phyloP scores from a whole-genome alignment of 176 grass and related monocot genomes.

The Oryza meridionalis region DNA sequence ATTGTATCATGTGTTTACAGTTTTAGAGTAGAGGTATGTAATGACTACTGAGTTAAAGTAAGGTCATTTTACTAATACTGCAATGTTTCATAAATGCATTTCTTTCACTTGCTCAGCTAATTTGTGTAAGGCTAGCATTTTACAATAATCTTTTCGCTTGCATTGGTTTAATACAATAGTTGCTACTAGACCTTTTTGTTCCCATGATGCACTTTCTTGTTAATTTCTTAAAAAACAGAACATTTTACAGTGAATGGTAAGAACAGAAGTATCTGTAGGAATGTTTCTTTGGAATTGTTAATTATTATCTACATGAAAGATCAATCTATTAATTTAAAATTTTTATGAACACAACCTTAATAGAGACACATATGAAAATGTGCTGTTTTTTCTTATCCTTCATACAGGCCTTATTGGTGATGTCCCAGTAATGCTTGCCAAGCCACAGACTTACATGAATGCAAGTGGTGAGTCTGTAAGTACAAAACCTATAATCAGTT shows the following conservation, averaged over 20 bases:
- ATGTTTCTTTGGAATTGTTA: background rate
- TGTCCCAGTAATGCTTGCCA: conserved; percentile 81
- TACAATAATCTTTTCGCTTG: background rate
- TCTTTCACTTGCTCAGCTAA: background rate
- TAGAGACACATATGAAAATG: background rate
- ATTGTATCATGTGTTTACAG: background rate
- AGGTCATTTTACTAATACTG: background rate
- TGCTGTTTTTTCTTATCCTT: background rate
- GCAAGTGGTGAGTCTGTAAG: conserved; percentile 99
- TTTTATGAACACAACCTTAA: background rate
- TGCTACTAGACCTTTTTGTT: background rate
- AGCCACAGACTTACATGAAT: conserved; percentile 96
- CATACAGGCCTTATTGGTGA: conserved; percentile 75
- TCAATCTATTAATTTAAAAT: background rate
- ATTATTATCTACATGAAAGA: conserved; percentile 1
- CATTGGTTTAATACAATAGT: background rate
- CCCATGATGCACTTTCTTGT: background rate
- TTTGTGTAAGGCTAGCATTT: background rate
- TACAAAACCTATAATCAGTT: conserved; percentile 39
- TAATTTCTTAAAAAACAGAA: background rate
- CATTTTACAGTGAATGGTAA: background rate
- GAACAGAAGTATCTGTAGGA: background rate
- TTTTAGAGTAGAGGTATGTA: background rate
- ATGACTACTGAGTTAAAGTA: background rate
- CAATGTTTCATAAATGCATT: background rate